These are phyloP conservation scores for Komagataella pseudopastoris DNA, from an alignment of 805 yeast species.

Conservation along the genomic window DNA sequence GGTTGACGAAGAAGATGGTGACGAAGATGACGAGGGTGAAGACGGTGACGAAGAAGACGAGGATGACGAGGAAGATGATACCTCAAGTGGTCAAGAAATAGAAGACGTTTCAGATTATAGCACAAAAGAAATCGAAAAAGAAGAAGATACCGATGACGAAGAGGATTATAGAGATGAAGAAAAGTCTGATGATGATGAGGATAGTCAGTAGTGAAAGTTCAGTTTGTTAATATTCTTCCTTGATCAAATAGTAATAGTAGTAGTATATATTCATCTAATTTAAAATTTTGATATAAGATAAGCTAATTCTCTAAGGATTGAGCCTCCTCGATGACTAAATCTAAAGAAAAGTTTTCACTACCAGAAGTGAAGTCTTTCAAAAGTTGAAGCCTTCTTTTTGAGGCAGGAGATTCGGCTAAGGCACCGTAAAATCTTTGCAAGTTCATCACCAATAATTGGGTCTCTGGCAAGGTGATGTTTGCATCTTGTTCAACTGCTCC, in stretches of 20 bases:
- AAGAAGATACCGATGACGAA: neutral
- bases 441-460: constrained; percentile 63
- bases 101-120: constrained; percentile 6
- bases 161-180: constrained; percentile 2
- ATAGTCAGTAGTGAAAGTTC: neutral
- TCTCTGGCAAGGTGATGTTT: constrained; percentile 54
- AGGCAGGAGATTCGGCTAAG: constrained; percentile 25
- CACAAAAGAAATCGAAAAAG: constrained; percentile 1
- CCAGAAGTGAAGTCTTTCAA: constrained; percentile 64
- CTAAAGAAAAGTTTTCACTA: constrained; percentile 47
- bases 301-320: constrained; percentile 45
- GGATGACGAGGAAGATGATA: constrained; percentile 1
- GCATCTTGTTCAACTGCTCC: constrained; percentile 69
- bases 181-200: constrained; percentile 1
- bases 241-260: neutral
- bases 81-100: neutral
- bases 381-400: constrained; percentile 37
- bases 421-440: constrained; percentile 80
- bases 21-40: neutral
- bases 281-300: neutral
- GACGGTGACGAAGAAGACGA: constrained; percentile 4
- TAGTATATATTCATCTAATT: neutral
- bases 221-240: neutral
- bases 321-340: constrained; percentile 55
- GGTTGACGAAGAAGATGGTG: neutral